A percentile compares a stretch with the other conserved stretches of the same genome.
phyloP scores from a whole-genome alignment of 306 rosid species.

The Heteromeles arbutifolia region DNA sequence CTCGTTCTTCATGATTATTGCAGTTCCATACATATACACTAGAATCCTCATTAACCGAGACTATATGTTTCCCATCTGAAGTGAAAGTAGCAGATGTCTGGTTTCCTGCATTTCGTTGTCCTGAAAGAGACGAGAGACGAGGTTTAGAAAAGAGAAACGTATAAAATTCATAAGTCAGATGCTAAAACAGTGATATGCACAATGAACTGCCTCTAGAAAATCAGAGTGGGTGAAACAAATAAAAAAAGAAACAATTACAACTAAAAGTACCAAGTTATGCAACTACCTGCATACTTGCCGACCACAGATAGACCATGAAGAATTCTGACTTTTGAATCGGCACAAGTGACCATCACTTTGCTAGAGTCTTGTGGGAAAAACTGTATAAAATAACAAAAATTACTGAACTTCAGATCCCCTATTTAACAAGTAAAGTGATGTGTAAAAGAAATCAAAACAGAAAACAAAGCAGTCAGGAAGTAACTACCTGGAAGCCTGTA shows the following conservation, averaged over 20 bases:
- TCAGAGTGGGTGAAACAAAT: not conserved
- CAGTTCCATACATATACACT: constrained; percentile 79
- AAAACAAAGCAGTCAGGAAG: constrained; percentile 13
- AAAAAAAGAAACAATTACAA: not conserved
- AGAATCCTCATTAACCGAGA: constrained; percentile 84
- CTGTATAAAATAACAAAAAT: constrained; percentile 36
- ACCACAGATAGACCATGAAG: constrained; percentile 67
- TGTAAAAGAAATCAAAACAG: constrained; percentile 5
- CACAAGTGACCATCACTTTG: constrained; percentile 78
- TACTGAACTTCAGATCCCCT: not conserved
- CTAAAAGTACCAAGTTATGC: not conserved
- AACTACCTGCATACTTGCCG: constrained; percentile 73
- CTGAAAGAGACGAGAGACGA: constrained; percentile 34
- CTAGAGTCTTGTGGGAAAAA: constrained; percentile 63
- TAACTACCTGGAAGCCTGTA: constrained; percentile 73
- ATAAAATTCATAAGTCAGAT: not conserved
- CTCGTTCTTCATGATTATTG: constrained; percentile 36
- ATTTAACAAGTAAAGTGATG: not conserved
- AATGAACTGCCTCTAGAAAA: not conserved
- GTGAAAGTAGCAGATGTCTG: constrained; percentile 64
- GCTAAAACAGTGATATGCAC: not conserved
- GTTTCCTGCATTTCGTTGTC: constrained; percentile 48
- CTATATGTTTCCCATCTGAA: constrained; percentile 84
- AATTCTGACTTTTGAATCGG: constrained; percentile 82
- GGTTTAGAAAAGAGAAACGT: constrained; percentile 14